A percentile compares a stretch with the other conserved stretches of the same genome.
These are phyloP conservation scores for Kernera saxatilis DNA, from an alignment of 345 rosid genomes.

Conservation along the genomic window DNA sequence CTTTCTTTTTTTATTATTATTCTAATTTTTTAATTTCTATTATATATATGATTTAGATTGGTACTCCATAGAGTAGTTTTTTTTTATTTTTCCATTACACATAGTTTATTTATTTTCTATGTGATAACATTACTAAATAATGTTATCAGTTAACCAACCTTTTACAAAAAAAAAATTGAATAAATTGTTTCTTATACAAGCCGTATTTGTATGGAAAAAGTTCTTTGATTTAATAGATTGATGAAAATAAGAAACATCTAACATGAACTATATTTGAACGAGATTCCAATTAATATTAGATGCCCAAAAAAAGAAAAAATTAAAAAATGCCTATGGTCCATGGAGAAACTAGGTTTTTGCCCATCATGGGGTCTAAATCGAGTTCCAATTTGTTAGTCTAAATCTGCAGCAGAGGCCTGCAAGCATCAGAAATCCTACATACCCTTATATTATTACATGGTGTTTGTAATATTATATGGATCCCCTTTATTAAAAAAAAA, in stretches of 20 bases:
- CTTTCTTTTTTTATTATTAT: background rate
- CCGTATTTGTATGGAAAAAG: background rate
- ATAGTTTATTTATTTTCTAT: background rate
- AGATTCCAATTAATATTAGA: conserved; percentile 7
- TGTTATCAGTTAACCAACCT: background rate
- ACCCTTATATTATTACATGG: background rate
- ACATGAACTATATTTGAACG: background rate
- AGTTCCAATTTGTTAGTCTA: conserved; percentile 24
- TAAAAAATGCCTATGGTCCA: background rate
- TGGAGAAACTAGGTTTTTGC: conserved; percentile 1
- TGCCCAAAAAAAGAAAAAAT: background rate
- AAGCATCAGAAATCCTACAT: conserved; percentile 3
- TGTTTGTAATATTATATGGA: background rate
- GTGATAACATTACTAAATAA: background rate
- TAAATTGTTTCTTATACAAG: background rate
- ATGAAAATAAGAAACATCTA: background rate
- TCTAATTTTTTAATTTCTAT: background rate
- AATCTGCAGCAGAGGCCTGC: conserved; percentile 15
- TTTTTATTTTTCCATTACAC: background rate
- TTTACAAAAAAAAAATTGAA: background rate
- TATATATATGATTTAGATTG: background rate
- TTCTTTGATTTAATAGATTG: background rate
- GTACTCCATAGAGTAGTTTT: background rate
- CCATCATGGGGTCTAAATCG: conserved; percentile 12
- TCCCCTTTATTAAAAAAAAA: background rate